These are phyloP conservation scores for Macrolepiota albuminosa DNA, from an alignment of 768 basidiomycete genomes.

Conservation along the genomic window DNA sequence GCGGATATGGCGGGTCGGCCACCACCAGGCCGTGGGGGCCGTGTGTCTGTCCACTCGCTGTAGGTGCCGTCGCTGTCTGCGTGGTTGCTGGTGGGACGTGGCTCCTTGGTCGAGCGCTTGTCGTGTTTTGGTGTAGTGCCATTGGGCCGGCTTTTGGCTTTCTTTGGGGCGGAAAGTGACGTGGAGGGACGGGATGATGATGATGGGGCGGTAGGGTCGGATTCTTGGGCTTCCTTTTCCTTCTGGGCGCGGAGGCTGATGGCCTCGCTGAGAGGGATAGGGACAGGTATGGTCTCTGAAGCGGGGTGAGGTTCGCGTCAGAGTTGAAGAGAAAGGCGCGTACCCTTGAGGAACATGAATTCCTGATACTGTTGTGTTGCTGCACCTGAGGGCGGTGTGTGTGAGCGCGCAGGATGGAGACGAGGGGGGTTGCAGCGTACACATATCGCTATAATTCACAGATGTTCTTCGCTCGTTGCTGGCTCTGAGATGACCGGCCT, in stretches of 20 bases:
- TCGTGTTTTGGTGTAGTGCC: constrained; percentile 9
- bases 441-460: constrained; percentile 71
- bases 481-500: constrained; percentile 66
- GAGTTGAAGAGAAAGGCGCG: not conserved
- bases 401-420: constrained; percentile 2
- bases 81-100: constrained; percentile 2
- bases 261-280: constrained; percentile 57
- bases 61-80: constrained; percentile 6
- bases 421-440: constrained; percentile 34
- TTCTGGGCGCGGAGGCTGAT: constrained; percentile 47
- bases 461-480: constrained; percentile 49
- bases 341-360: constrained; percentile 70
- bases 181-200: constrained; percentile 17
- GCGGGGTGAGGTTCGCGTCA: constrained; percentile 3
- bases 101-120: constrained; percentile 6
- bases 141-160: constrained; percentile 29
- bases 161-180: constrained; percentile 18
- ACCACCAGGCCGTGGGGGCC: constrained; percentile 5
- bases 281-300: constrained; percentile 63
- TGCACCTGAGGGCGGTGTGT: constrained; percentile 35
- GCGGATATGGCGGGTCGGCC: constrained; percentile 13
- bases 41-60: constrained; percentile 16
- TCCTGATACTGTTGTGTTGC: constrained; percentile 61
- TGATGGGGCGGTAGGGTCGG: constrained; percentile 42
- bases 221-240: constrained; percentile 53